Evolutionary conservation across 306 rosid species (phyloP), one percentile per base, ranked within the genome.

Genomic region (Cucumis cinereus): DNA sequence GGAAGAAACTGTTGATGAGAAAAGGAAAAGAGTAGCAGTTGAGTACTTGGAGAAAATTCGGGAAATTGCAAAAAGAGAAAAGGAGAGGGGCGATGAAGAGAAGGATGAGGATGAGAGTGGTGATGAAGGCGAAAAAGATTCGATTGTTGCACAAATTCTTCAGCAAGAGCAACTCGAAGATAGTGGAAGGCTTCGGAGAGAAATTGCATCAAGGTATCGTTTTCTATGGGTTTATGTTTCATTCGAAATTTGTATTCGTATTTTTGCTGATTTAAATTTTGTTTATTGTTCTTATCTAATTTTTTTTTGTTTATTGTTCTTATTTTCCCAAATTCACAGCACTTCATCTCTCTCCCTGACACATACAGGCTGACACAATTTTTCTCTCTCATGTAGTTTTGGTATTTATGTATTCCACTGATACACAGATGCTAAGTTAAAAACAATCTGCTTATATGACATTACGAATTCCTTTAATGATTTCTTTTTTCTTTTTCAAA

Each of bases 121-220:
- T 0, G 85, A 59, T 4, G 91, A 87, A 28, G 98, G 91, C 0
- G 85, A 78, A 14, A 88, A 83, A 24, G 96, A 94, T 66, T 89
- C 97, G 6, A 88, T 90, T n/a, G 79, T 92, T 2, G 90, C 93
- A 6, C 77, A 83, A 87, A 85, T 78, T 54, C 69, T 94, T 82
- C 82, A 88, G 60, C 89, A 90, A 87, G 92, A 92, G 52, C 97
- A 90, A 67, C 90, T 86, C 5, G 96, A 92, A 73, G 96, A 94
- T 72, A 92, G 92, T 15, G 99, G 99, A 6, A 88, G 97, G 10
- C 79, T 88, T 10, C 82, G 99, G 38, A 86, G 90, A 79, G 79
- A 81, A 58, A 83, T 94, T 74, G 96, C 97, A 47, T 88, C 92
- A 3, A 90, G 90, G 98, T 91, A 71, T 62, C 67, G 60, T n/a